Evolutionary conservation across 2,329 filamentous ascomycete genomes (phyloP), one percentile per base, ranked within the genome.

Genomic region (Aspergillus pseudoviridinutans): DNA sequence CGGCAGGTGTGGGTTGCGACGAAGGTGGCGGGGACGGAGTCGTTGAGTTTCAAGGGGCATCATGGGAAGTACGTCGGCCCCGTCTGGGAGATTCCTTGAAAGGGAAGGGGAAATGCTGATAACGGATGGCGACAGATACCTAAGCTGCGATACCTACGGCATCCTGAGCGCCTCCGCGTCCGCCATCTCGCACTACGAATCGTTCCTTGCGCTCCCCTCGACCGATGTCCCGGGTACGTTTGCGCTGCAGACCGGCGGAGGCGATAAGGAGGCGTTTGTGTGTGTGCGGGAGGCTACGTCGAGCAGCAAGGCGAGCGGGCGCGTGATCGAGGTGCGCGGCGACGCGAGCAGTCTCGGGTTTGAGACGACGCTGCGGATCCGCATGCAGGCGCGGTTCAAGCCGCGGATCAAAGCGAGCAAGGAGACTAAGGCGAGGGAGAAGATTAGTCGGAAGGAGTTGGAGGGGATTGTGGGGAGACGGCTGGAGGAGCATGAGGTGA

Each of bases 301-400:
- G 9, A 60, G 29, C 63, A 64, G 78, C 9, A 77, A 76, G 35
- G 71, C 70, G 7, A 74, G 72, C 22, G 83, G 82, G 58, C 67
- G 77, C 1, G 79, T 77, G 41, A 81, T 85, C 0, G 88, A 92
- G 64, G 80, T 95, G 12, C 85, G 91, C 32, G 92, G 91, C 51
- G 91, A 96, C 72, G 88, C 85, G 7, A 84, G 87, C 14, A 76
- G 78, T 8, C 84, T 87, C 52, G 83, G 80, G 4, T 90, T 89
- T 68, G 84, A 83, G 65, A 91, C 90, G 9, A 88, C 87, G 6
- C 72, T 96, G 59, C 83, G 91, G 51, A 84, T 97, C 66, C 88
- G 92, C 54, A 97, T 97, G 92, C 93, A 97, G 78, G 91, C 93
- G 24, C 83, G 90, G 52, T 97, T 96, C 79, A 97, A 97, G 80